Base-by-base conservation (phyloP, 495 filamentous ascomycete genomes). In the Tuber brumale region DNA sequence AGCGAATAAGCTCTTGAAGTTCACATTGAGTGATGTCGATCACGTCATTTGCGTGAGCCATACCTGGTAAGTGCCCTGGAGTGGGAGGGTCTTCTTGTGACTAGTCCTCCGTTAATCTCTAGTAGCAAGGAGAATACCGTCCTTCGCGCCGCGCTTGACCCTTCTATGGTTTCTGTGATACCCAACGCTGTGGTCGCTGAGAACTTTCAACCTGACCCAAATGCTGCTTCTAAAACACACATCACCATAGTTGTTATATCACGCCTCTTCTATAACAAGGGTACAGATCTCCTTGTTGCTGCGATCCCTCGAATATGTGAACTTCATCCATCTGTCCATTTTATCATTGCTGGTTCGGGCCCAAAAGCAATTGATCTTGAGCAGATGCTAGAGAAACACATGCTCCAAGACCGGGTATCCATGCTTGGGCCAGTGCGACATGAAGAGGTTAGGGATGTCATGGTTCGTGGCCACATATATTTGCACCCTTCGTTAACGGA, bases 21-120 rank as follows among this genome's bases (percentile, higher is more conserved):
- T 99, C 82, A 94, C 90, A 0, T 81, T 99, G 78, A 98, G 96
- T 82, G 95, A 99, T 83, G 94, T 99, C 18, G 95, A 97, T 80
- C 95, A 99, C 88, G 94, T 95, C 48, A 96, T 99, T 73, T 98
- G 95, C 78, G 95, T 99, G 79, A 96, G 93, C 81, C 94, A 99
- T 87, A 99, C 95, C 74, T 97, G 95, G 94, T 95, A 87, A 71
- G 87, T 79, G 66, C 37, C 37, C 39, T 70, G 8, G 21, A 21
- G n/a, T 69, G 7, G 48, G 61, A 21, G 6, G 66, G 77, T 76
- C 23, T n/a, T 76, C 23, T n/a, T 41, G 45, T 77, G 79, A 78
- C 51, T 75, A 72, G 72, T 19, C 45, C 42, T 18, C 8, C 41
- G 46, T 43, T 10, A n/a, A 69, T 69, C 37, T 39, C 12, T 35